Conservation (phyloP, 2,329 filamentous ascomycete species). For the Pseudogymnoascus sp. region DNA sequence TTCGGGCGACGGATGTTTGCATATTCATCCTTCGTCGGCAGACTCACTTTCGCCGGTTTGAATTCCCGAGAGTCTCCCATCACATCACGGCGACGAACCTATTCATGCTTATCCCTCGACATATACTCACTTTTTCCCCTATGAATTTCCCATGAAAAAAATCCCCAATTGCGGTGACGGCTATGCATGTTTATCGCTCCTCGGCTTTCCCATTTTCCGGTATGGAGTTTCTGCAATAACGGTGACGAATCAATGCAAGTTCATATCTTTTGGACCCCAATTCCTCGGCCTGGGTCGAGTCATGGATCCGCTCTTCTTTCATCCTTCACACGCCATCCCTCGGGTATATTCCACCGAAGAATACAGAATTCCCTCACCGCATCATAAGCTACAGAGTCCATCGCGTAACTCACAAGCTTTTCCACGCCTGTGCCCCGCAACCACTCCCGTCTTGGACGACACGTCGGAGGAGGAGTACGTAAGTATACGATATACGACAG, state of each 20-base stretch:
- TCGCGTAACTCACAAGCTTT: background rate
- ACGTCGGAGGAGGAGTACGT: background rate
- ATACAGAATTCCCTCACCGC: background rate
- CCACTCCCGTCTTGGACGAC: background rate
- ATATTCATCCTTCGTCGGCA: background rate
- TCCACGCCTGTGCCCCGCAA: background rate
- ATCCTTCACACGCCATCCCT: background rate
- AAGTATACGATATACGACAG: background rate
- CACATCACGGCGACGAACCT: background rate
- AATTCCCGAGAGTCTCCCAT: background rate
- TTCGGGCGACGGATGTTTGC: background rate
- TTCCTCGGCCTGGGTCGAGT: background rate
- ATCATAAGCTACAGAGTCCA: background rate
- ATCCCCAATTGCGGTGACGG: background rate
- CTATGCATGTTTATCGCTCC: background rate
- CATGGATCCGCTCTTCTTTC: background rate
- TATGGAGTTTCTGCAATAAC: background rate
- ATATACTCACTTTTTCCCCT: too few species aligned
- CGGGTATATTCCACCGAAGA: background rate
- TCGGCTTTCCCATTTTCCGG: background rate
- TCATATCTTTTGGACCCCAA: background rate
- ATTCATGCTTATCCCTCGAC: too few species aligned
- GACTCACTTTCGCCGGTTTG: background rate
- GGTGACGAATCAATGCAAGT: background rate
- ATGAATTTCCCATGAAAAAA: too few species aligned